Conservation (phyloP, 2,329 filamentous ascomycete species). For the Alternaria conjuncta region DNA sequence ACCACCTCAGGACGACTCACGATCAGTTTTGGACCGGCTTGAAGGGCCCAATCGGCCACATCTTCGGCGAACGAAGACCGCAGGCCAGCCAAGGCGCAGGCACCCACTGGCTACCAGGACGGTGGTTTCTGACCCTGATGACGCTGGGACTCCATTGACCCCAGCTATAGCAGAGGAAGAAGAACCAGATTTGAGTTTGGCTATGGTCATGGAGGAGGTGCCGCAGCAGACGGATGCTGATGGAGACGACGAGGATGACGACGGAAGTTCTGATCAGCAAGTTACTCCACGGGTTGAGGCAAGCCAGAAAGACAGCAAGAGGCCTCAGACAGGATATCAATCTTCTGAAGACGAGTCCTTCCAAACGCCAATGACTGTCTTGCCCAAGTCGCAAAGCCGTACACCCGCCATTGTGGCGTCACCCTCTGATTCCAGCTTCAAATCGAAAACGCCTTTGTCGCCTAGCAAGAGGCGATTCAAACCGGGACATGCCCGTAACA, state of each 20-base stretch:
- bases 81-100: conserved; percentile 44
- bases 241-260: conserved; percentile 80
- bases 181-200: conserved; percentile 47
- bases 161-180: conserved; percentile 55
- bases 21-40: conserved; percentile 63
- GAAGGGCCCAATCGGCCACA: conserved; percentile 61
- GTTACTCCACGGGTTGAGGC: conserved; percentile 24
- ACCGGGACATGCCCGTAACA: conserved; percentile 70
- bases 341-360: conserved; percentile 53
- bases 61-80: conserved; percentile 59
- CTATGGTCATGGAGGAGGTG: conserved; percentile 51
- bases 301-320: conserved; percentile 37
- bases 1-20: conserved; percentile 67
- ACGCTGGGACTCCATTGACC: conserved; percentile 36
- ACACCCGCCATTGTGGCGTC: conserved; percentile 31
- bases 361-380: conserved; percentile 50
- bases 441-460: conserved; percentile 43
- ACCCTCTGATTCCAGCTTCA: conserved; percentile 38
- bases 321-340: conserved; percentile 33
- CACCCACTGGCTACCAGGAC: conserved; percentile 61
- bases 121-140: conserved; percentile 64
- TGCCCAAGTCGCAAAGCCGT: conserved; percentile 35
- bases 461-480: conserved; percentile 35
- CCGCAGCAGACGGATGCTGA: conserved; percentile 78
- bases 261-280: conserved; percentile 36